phyloP scores from a whole-genome alignment of 2,329 filamentous ascomycete species.

The Penicillium sp. region DNA sequence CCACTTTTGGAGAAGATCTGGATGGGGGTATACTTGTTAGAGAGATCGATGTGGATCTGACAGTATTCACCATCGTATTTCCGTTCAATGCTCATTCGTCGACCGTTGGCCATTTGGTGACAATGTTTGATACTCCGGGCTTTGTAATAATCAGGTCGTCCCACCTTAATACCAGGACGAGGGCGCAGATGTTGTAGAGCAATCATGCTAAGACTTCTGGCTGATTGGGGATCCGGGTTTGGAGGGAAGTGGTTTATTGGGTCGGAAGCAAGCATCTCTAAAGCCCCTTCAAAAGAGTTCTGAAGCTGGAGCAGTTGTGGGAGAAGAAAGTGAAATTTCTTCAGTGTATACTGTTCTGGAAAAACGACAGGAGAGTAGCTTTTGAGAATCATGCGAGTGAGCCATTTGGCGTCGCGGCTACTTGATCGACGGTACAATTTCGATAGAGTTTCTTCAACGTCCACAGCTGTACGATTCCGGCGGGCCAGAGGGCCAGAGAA shows the following conservation, averaged over 20 bases:
- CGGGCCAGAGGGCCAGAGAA: slow-evolving; percentile 69
- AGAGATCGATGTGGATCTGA: slow-evolving; percentile 77
- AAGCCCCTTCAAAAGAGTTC: slow-evolving; percentile 64
- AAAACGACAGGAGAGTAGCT: slow-evolving; percentile 67
- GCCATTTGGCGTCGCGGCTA: slow-evolving; percentile 79
- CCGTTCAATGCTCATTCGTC: slow-evolving; percentile 70
- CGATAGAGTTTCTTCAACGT: slow-evolving; percentile 52
- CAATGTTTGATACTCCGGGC: slow-evolving; percentile 73
- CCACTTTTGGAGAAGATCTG: slow-evolving; percentile 91
- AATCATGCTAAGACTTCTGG: slow-evolving; percentile 29
- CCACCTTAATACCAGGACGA: slow-evolving; percentile 62
- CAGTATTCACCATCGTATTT: slow-evolving; percentile 91
- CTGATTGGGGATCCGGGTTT: slow-evolving; percentile 34
- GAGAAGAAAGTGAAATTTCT: slow-evolving; percentile 66
- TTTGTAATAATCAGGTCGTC: slow-evolving; percentile 64
- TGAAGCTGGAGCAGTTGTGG: slow-evolving; percentile 70
- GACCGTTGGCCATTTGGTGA: slow-evolving; percentile 60
- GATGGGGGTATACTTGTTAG: slow-evolving; percentile 55
- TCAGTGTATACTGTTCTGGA: slow-evolving; percentile 57
- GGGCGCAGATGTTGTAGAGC: slow-evolving; percentile 53
- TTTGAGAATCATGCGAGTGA: slow-evolving; percentile 77
- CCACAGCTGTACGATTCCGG: slow-evolving; percentile 36
- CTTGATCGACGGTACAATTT: slow-evolving; percentile 60
- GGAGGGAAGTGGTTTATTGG: slow-evolving; percentile 40
- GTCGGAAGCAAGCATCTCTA: slow-evolving; percentile 51